Base-by-base conservation (phyloP, 495 filamentous ascomycete species). In the Lindgomyces ingoldianus region DNA sequence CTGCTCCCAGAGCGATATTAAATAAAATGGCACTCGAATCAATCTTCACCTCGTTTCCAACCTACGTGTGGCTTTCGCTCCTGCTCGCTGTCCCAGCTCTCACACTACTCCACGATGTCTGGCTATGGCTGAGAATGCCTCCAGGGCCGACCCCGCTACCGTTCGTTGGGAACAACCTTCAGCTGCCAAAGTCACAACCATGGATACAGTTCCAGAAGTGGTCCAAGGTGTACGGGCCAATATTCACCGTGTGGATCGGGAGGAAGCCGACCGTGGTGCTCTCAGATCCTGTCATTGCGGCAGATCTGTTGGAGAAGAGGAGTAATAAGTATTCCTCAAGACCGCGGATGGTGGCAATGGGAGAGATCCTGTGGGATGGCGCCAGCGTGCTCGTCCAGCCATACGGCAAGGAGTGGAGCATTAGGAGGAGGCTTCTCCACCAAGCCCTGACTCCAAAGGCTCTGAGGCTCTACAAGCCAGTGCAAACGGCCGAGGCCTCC, bases 171-270 rank as follows among this genome's bases (percentile, higher is more conserved):
- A 86, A 86, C 76, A 76, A 81, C 24, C 77, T 78, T 69, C 78
- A 82, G 68, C 68, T 84, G 21, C 79, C 82, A 36, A 76, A 75
- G 33, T 72, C 70, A 30, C 79, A 83, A 53, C 82, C 82, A 21
- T 90, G 86, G 86, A 70, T 83, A 18, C 81, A 83, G 70, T 86
- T 88, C 72, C 57, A 81, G 59, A 73, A 83, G 65, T 81, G 83
- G 72, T 77, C 79, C 36, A 73, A 80, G 53, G 68, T 71, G 45
- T 83, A 84, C 64, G 83, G 83, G 22, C 81, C 82, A 27, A 84
- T 86, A 3, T 83, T 85, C 61, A 87, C 85, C 4, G 76, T 89
- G 9, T 86, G 85, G 80, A 78, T 85, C 54, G 86, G 87, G 0
- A 79, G 84, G 4, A 78, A 80, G 19, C 83, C 85, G 1, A 88